Evolutionary conservation across 352 stramenopile species (phyloP).

Genomic region (Phytophthora pini): DNA sequence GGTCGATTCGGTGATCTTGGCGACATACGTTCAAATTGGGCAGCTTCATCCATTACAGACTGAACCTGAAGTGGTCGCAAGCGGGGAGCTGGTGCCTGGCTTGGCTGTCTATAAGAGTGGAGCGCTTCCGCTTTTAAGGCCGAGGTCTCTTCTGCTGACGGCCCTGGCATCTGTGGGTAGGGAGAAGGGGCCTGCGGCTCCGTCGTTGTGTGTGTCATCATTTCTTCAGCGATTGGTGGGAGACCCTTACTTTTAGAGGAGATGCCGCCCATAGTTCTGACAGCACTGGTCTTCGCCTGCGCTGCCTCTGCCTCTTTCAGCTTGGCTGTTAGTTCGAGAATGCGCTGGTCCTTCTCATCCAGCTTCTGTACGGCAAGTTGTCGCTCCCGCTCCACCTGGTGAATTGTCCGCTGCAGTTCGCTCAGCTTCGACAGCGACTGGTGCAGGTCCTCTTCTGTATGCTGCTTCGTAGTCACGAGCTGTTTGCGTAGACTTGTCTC

Average conservation of each 20-base stretch:
- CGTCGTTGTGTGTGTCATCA: background rate
- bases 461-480: conserved; percentile 51
- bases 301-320: conserved; percentile 31
- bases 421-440: conserved; percentile 33
- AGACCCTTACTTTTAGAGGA: background rate
- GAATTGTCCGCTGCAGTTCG: conserved; percentile 25
- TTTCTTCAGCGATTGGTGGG: conserved; percentile 15
- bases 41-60: conserved; percentile 11
- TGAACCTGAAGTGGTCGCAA: conserved; percentile 7
- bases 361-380: conserved; percentile 28
- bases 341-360: conserved; percentile 43
- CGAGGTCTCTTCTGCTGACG: background rate
- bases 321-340: conserved; percentile 37
- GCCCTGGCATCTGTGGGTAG: background rate
- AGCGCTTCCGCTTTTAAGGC: conserved; percentile 5
- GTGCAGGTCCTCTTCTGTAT: conserved; percentile 52
- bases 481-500: conserved; percentile 63
- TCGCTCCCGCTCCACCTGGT: conserved; percentile 28
- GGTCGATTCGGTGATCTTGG: conserved; percentile 28
- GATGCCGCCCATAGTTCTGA: background rate
- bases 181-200: background rate
- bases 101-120: background rate
- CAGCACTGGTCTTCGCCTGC: conserved; percentile 5
- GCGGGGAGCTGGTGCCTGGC: background rate
- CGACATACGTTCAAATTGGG: conserved; percentile 16